Evolutionary conservation across 192 early-diverging fungal genomes (phyloP).

Genomic region (Gamsiella multidivaricata): DNA sequence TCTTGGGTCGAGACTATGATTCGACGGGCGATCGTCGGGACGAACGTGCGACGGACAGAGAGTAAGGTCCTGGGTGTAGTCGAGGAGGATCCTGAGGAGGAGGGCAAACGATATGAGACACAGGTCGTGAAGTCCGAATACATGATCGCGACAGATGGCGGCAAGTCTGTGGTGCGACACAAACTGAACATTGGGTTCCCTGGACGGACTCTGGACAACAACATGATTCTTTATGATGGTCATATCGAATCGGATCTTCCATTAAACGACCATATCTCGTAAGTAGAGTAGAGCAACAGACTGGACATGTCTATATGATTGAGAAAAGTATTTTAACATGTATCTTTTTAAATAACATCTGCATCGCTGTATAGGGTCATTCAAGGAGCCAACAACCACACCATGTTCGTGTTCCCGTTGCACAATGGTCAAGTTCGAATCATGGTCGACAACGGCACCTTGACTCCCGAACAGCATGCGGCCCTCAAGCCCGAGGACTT

Average conservation of each 20-base stretch:
- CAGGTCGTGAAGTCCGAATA: conserved; percentile 36
- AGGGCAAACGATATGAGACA: conserved; percentile 22
- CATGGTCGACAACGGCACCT: conserved; percentile 34
- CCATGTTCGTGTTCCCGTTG: conserved; percentile 29
- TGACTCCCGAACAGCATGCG: conserved; percentile 39
- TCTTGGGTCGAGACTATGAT: conserved; percentile 43
- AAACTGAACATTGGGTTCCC: conserved; percentile 47
- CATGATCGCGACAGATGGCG: conserved; percentile 51
- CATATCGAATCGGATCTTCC: conserved; percentile 36
- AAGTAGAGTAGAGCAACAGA: too few relatives aligned
- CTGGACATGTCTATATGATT: too few relatives aligned
- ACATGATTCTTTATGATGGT: conserved; percentile 41
- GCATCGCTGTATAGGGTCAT: conserved; percentile 9
- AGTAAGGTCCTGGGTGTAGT: conserved; percentile 31
- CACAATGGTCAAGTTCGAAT: conserved; percentile 25
- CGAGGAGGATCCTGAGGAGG: conserved; percentile 37
- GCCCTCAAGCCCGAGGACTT: conserved; percentile 19
- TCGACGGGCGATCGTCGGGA: conserved; percentile 23
- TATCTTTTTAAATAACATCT: too few relatives aligned
- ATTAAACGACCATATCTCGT: conserved; percentile 26
- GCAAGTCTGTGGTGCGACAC: conserved; percentile 50
- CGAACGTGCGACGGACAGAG: conserved; percentile 35
- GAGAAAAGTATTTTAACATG: too few relatives aligned
- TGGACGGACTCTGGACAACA: conserved; percentile 42
- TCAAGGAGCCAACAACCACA: conserved; percentile 24